Evolutionary conservation across 805 yeast species (phyloP), one percentile per base, ranked within the genome.

Genomic region (Starmera dryadoides): DNA sequence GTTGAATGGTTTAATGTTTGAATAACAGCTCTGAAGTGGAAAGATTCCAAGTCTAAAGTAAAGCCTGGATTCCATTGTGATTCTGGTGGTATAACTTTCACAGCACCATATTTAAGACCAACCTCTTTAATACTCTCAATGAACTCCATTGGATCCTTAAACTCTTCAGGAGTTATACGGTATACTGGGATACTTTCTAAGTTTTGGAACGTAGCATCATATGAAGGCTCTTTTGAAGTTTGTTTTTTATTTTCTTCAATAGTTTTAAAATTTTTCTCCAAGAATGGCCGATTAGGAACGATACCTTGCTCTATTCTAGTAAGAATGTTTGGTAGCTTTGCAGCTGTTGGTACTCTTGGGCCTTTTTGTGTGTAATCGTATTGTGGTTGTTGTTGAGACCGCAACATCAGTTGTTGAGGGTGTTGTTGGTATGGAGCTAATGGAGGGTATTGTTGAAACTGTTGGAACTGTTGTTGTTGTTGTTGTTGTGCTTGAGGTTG

Each of bases 41-140:
- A 66, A 14, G 65, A 47, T 40, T 72, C 75, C 3, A 77, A 59
- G 46, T 73, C 71, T 17, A 63, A 48, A 10, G 57, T 42, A 37
- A 59, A 61, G 10, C 42, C 38, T 2, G 55, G 68, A 10, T 53
- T 40, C 69, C 69, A 68, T 7, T 30, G 22, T 7, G 46, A 37
- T 2, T 42, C 46, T 1, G 85, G 84, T 5, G 86, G 77, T 7
- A 72, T 64, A 6, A 85, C 62, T 50, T 82, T 84, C 30, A 84
- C 63, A 15, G 87, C 88, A 1, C 91, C 91, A 48, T 64, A 68
- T 22, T 59, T 49, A 33, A 53, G 56, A 0, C 84, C 87, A n/a
- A 59, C 47, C 0, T 57, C 60, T 10, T 58, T 51, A 4, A 77
- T 46, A 11, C 67, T 59, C 41, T 76, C 79, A 26, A 79, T 62